phyloP scores from a whole-genome alignment of 768 basidiomycete species.

The Kondoa malvinella region DNA sequence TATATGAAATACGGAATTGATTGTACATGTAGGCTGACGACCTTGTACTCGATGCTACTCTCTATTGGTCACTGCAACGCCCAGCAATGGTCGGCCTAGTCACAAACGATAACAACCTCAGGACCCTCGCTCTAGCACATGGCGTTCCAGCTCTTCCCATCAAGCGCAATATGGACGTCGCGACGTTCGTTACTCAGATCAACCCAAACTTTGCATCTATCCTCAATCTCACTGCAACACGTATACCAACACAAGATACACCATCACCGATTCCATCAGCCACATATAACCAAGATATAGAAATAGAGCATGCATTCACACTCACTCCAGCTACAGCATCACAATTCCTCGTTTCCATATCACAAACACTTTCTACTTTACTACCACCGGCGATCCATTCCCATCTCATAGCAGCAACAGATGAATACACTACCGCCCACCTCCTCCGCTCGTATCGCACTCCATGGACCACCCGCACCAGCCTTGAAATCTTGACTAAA shows the following conservation, averaged over 20 bases:
- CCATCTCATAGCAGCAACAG: background rate
- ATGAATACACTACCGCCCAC: background rate
- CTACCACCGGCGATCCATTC: background rate
- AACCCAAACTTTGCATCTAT: background rate
- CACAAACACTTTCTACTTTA: background rate
- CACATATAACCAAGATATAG: background rate
- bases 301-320: background rate
- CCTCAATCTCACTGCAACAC: background rate
- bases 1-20: background rate
- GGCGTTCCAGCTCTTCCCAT: background rate
- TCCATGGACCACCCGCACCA: background rate
- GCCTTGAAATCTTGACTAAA: background rate
- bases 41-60: background rate
- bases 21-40: background rate
- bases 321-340: background rate
- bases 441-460: background rate
- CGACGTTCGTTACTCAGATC: background rate
- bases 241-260: background rate
- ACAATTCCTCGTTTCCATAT: background rate
- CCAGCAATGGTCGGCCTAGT: background rate
- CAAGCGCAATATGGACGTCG: background rate
- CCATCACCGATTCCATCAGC: background rate
- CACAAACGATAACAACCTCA: background rate
- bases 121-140: background rate
- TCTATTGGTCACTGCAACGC: background rate